These are phyloP conservation scores for Mycoemilia scoparia DNA, from an alignment of 192 early-diverging fungal genomes.

Conservation along the genomic window DNA sequence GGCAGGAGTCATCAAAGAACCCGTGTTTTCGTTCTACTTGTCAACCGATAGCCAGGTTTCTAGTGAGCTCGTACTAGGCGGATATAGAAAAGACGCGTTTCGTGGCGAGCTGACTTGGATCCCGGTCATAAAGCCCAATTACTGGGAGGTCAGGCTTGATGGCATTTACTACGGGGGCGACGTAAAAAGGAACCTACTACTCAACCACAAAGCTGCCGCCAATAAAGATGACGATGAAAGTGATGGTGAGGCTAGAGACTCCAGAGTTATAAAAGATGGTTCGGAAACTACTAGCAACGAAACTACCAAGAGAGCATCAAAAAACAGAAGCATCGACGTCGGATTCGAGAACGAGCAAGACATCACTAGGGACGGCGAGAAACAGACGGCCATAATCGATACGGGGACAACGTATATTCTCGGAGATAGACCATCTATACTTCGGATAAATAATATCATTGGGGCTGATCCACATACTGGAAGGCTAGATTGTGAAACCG, in stretches of 20 bases:
- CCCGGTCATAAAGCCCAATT: conserved; percentile 31
- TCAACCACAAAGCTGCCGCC: no score
- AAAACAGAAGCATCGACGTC: no score
- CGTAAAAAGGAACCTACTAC: no score
- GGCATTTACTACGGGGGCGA: conserved; percentile 24
- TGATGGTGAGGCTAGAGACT: no score
- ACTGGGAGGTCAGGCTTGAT: conserved; percentile 37
- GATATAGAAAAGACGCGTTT: conserved; percentile 31
- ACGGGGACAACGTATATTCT: conserved; percentile 27
- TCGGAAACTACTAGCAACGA: no score
- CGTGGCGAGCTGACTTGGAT: conserved; percentile 34
- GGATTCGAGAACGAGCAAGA: no score
- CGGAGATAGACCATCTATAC: conserved; percentile 21
- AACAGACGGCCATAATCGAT: conserved; percentile 27
- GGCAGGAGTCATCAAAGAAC: conserved; percentile 20
- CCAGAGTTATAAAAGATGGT: no score
- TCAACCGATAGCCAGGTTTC: conserved; percentile 18
- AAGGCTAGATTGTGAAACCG: conserved; percentile 20
- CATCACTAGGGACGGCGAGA: no score
- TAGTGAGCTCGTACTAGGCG: conserved; percentile 31
- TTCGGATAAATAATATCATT: conserved; percentile 29
- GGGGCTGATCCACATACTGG: conserved; percentile 26
- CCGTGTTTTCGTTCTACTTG: conserved; percentile 27
- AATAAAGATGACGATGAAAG: no score
- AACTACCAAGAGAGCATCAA: no score